Percentiles rank a stretch among this genome's conserved stretches.
phyloP scores from a whole-genome alignment of 2,329 filamentous ascomycete species.

The Colletotrichum graminicola region DNA sequence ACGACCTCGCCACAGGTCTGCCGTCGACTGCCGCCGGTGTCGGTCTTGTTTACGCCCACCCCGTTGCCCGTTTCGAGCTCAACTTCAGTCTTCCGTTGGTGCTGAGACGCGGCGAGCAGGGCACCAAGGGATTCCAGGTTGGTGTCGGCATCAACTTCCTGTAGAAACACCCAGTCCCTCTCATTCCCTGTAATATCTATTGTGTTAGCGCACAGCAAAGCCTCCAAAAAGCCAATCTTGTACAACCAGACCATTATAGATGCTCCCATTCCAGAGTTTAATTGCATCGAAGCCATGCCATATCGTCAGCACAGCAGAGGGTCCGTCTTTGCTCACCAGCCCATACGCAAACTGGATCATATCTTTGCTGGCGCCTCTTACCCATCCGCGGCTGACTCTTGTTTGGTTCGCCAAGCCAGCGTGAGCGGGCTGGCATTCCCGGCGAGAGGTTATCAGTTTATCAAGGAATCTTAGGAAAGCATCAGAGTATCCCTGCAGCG shows the following conservation, averaged over 20 bases:
- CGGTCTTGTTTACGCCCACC: constrained; percentile 94
- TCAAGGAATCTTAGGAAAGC: background rate
- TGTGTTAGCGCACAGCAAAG: constrained; percentile 2
- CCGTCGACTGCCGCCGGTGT: constrained; percentile 90
- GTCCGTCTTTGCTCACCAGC: too few relatives aligned
- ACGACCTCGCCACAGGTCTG: constrained; percentile 78
- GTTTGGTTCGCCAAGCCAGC: background rate
- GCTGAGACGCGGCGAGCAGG: constrained; percentile 84
- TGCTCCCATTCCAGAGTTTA: background rate
- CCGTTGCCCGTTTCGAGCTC: constrained; percentile 91
- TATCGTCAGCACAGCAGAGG: background rate
- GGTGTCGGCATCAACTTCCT: constrained; percentile 98
- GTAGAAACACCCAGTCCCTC: constrained; percentile 59
- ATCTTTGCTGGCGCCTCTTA: background rate
- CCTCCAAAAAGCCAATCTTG: constrained; percentile 3
- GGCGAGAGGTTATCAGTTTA: background rate
- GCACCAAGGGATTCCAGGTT: constrained; percentile 90
- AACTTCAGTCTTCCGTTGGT: constrained; percentile 94
- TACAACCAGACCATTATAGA: constrained; percentile 18
- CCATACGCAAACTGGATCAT: too few relatives aligned
- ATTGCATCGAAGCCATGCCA: background rate
- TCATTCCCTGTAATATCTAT: background rate
- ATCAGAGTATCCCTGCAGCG: background rate
- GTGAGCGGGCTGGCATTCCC: too few relatives aligned
- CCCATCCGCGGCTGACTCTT: background rate